These are phyloP conservation scores for Exophiala aquamarina DNA, from an alignment of 2,329 filamentous ascomycete genomes.

Conservation along the genomic window DNA sequence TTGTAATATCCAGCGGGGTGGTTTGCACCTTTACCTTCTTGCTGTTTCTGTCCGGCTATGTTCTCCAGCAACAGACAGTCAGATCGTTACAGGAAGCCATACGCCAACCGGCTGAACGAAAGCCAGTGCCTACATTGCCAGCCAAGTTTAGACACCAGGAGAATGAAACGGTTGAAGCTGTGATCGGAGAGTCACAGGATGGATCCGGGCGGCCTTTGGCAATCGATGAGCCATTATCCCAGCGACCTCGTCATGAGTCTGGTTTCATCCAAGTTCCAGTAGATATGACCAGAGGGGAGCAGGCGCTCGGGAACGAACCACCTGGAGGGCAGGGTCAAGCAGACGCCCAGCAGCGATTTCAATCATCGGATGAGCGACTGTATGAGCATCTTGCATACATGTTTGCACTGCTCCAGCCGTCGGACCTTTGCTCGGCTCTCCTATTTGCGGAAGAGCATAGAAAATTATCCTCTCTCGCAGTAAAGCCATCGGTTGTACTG, in stretches of 20 bases:
- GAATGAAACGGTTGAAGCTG: conserved; percentile 11
- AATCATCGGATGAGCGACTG: neutral
- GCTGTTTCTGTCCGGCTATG: conserved; percentile 85
- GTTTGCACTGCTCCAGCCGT: conserved; percentile 43
- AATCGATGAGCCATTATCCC: neutral
- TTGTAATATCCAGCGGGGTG: conserved; percentile 43
- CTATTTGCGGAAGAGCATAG: conserved; percentile 41
- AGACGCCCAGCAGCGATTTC: no score
- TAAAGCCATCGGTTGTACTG: conserved; percentile 43
- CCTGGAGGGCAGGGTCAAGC: no score
- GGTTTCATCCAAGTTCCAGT: no score
- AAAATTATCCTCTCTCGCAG: conserved; percentile 30
- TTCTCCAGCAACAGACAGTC: conserved; percentile 82
- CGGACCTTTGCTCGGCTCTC: conserved; percentile 46
- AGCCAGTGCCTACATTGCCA: conserved; percentile 31
- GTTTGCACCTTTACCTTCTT: conserved; percentile 76
- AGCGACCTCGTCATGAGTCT: no score
- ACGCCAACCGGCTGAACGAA: conserved; percentile 46
- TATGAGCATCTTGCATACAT: conserved; percentile 34
- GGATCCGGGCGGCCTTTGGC: neutral
- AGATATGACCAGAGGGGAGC: no score
- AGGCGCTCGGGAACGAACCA: no score
- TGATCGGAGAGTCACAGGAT: conserved; percentile 11
- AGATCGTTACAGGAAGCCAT: conserved; percentile 74
- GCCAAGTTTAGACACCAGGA: conserved; percentile 24